phyloP scores from a whole-genome alignment of 2,329 filamentous ascomycete genomes.

The Neofusicoccum parvum region DNA sequence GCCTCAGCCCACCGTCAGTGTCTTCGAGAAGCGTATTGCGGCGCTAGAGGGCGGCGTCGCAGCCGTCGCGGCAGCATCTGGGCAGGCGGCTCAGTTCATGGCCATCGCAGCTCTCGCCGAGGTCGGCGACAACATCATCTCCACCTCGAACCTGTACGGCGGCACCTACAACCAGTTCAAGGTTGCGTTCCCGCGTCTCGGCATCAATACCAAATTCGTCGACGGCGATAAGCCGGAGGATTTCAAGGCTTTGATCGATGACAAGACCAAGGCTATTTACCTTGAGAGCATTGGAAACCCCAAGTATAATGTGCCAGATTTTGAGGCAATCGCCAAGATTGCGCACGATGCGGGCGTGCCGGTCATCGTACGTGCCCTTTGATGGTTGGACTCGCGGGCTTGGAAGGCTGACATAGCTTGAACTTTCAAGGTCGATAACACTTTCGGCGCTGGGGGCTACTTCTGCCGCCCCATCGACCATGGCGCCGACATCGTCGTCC shows the following conservation, averaged over 20 bases:
- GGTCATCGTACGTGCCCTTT: conserved; percentile 46
- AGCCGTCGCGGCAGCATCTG: conserved; percentile 81
- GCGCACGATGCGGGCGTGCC: conserved; percentile 69
- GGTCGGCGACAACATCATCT: conserved; percentile 88
- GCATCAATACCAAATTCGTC: conserved; percentile 86
- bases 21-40: conserved; percentile 96
- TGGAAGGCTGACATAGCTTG: background rate
- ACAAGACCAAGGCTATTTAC: conserved; percentile 90
- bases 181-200: conserved; percentile 82
- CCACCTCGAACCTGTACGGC: conserved; percentile 88
- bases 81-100: conserved; percentile 92
- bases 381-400: background rate
- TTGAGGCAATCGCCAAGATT: conserved; percentile 80
- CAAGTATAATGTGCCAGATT: conserved; percentile 87
- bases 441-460: conserved; percentile 91
- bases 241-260: conserved; percentile 81
- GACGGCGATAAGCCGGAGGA: conserved; percentile 77
- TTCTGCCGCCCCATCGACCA: conserved; percentile 84
- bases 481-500: conserved; percentile 90
- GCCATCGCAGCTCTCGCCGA: conserved; percentile 81
- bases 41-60: conserved; percentile 90
- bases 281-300: conserved; percentile 94
- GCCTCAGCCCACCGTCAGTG: conserved; percentile 80
- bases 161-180: conserved; percentile 98
- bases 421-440: conserved; percentile 75